These are phyloP conservation scores for Candida michaelii DNA, from an alignment of 805 yeast genomes.

Conservation along the genomic window DNA sequence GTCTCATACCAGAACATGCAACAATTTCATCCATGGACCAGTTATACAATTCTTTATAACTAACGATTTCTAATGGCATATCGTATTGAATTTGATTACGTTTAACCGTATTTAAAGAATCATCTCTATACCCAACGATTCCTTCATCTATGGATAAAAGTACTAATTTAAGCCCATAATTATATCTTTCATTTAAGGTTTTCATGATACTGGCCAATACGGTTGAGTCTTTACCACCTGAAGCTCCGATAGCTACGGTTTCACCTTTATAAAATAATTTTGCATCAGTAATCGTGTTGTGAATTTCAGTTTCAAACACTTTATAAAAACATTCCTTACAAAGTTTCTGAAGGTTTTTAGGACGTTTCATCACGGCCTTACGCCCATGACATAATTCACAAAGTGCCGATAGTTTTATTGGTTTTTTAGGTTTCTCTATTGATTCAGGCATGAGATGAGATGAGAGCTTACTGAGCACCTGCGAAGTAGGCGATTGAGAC, in stretches of 20 bases:
- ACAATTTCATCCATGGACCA: slow-evolving; percentile 99
- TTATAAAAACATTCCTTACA: slow-evolving; percentile 88
- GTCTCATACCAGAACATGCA: slow-evolving; percentile 87
- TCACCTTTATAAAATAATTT: slow-evolving; percentile 79
- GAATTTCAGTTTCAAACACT: slow-evolving; percentile 94
- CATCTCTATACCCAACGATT: slow-evolving; percentile 94
- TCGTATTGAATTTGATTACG: slow-evolving; percentile 83
- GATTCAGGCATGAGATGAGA: slow-evolving; percentile 8
- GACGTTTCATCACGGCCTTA: slow-evolving; percentile 86
- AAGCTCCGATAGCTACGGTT: slow-evolving; percentile 93
- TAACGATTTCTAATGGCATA: slow-evolving; percentile 77
- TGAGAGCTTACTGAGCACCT: too few species aligned
- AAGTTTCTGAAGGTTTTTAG: slow-evolving; percentile 84
- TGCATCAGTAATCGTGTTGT: slow-evolving; percentile 75
- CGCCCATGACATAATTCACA: slow-evolving; percentile 85
- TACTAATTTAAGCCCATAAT: slow-evolving; percentile 84
- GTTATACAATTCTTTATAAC: slow-evolving; percentile 84
- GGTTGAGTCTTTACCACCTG: slow-evolving; percentile 98
- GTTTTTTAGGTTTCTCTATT: slow-evolving; percentile 15
- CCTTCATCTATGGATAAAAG: slow-evolving; percentile 94
- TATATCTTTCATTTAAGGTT: slow-evolving; percentile 80
- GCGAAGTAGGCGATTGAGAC: too few species aligned
- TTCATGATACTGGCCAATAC: slow-evolving; percentile 88
- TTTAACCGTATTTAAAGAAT: slow-evolving; percentile 93
- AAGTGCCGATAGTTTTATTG: slow-evolving; percentile 41